Conservation (phyloP, 2,329 filamentous ascomycete species). For the Ascochyta fabae region DNA sequence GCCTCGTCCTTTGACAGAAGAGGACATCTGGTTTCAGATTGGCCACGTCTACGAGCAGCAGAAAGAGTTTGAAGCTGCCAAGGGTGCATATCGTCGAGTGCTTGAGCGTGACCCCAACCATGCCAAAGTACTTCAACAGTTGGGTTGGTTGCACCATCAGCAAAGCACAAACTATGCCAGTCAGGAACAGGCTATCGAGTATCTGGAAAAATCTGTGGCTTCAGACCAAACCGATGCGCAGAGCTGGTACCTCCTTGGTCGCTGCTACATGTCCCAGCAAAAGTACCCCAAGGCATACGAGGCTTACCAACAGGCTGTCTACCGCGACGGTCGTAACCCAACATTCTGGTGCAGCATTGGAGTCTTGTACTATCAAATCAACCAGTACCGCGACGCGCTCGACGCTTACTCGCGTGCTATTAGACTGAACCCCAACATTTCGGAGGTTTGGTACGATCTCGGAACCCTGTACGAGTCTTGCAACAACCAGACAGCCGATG, state of each 20-base stretch:
- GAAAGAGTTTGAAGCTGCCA: slow-evolving; percentile 97
- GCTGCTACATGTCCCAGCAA: slow-evolving; percentile 99
- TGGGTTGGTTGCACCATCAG: slow-evolving; percentile 97
- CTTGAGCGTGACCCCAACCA: slow-evolving; percentile 94
- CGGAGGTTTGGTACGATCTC: slow-evolving; percentile 98
- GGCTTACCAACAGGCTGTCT: slow-evolving; percentile 97
- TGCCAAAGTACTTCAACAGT: slow-evolving; percentile 95
- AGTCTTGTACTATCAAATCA: slow-evolving; percentile 99
- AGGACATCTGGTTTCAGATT: slow-evolving; percentile 99
- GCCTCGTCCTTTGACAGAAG: slow-evolving; percentile 88
- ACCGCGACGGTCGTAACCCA: slow-evolving; percentile 94
- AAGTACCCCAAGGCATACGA: slow-evolving; percentile 99
- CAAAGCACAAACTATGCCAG: slow-evolving; percentile 89
- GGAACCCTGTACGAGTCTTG: slow-evolving; percentile 98
- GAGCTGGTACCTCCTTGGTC: slow-evolving; percentile 96
- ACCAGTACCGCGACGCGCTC: slow-evolving; percentile 96
- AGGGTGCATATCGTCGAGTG: slow-evolving; percentile 89
- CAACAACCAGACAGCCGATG: slow-evolving; percentile 98
- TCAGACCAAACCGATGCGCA: slow-evolving; percentile 95
- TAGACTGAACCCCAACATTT: slow-evolving; percentile 95
- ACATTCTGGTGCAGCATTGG: slow-evolving; percentile 99
- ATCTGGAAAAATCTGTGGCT: slow-evolving; percentile 93
- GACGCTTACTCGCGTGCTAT: slow-evolving; percentile 98
- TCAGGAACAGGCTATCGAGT: slow-evolving; percentile 96
- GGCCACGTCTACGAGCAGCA: slow-evolving; percentile 98